phyloP scores from a whole-genome alignment of 306 rosid species.

The Vigna hirtella region DNA sequence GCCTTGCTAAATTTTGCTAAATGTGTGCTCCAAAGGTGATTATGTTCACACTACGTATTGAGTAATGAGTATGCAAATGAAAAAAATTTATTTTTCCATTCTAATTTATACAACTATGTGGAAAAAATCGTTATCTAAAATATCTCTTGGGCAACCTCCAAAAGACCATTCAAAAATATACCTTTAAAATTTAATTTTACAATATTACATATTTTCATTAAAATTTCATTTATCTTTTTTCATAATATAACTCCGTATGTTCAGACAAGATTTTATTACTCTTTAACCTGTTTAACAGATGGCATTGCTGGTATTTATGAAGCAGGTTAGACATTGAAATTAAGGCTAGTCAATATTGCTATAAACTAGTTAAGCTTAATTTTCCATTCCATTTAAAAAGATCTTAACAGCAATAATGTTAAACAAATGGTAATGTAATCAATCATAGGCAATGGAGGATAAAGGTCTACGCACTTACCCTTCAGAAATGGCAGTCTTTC shows the following conservation, averaged over 20 bases:
- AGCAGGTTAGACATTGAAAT: not conserved
- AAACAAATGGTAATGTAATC: not conserved
- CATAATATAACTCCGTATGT: not conserved
- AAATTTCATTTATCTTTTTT: not conserved
- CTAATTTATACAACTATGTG: not conserved
- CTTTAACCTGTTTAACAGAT: not conserved
- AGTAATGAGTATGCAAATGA: not conserved
- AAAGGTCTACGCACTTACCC: constrained; percentile 64
- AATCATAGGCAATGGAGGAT: not conserved
- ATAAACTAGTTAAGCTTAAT: not conserved
- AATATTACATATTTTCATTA: not conserved
- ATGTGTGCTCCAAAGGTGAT: not conserved
- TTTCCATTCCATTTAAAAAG: not conserved
- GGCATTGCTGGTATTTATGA: not conserved
- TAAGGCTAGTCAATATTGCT: not conserved
- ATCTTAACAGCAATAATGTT: constrained; percentile 1
- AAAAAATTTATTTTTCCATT: constrained; percentile 4
- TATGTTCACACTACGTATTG: not conserved
- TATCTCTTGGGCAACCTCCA: constrained; percentile 7
- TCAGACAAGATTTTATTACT: not conserved
- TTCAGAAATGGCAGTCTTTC: constrained; percentile 97
- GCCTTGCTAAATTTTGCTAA: not conserved
- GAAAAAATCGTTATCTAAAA: not conserved
- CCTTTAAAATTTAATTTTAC: not conserved
- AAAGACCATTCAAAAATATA: not conserved